A percentile compares a stretch with the other conserved stretches of the same genome.
These are phyloP conservation scores for Arabidopsis arenosa DNA, from an alignment of 345 rosid genomes.

Conservation along the genomic window DNA sequence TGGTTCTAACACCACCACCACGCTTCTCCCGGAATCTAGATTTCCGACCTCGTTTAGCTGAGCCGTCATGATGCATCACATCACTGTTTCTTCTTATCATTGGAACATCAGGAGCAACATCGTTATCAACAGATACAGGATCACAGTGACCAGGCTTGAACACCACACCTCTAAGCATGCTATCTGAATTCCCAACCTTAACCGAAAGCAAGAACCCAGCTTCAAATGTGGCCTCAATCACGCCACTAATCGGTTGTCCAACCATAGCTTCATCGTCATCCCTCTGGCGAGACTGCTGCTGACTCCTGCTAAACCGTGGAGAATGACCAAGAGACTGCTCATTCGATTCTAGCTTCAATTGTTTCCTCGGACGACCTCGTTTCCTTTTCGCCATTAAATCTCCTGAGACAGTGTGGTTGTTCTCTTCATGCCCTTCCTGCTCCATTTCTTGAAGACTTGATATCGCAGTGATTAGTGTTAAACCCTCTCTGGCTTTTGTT, in stretches of 20 bases:
- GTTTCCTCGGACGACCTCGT: conserved; percentile 90
- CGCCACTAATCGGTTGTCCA: conserved; percentile 76
- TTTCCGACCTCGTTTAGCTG: conserved; percentile 45
- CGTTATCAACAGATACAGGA: conserved; percentile 70
- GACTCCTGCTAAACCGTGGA: conserved; percentile 48
- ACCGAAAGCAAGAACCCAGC: conserved; percentile 82
- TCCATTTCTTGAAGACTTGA: conserved; percentile 34
- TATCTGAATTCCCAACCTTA: conserved; percentile 62
- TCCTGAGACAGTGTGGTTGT: conserved; percentile 51
- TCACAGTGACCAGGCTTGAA: conserved; percentile 72
- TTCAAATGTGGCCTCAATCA: conserved; percentile 74
- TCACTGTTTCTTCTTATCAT: conserved; percentile 74
- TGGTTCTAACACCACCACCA: conserved; percentile 32
- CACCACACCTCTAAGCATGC: conserved; percentile 74
- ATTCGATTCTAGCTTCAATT: conserved; percentile 38
- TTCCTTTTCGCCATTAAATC: conserved; percentile 62
- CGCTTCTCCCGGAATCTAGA: conserved; percentile 39
- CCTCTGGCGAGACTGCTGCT: conserved; percentile 41
- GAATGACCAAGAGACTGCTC: conserved; percentile 49
- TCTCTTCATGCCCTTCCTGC: conserved; percentile 56
- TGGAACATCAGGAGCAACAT: conserved; percentile 70
- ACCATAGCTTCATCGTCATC: conserved; percentile 52
- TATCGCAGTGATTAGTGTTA: conserved; percentile 2
- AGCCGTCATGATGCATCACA: conserved; percentile 45
- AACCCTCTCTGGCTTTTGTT: neutral